A percentile compares a stretch with the other conserved stretches of the same genome.
These are phyloP conservation scores for Calocybe indica DNA, from an alignment of 768 basidiomycete species.

Conservation along the genomic window DNA sequence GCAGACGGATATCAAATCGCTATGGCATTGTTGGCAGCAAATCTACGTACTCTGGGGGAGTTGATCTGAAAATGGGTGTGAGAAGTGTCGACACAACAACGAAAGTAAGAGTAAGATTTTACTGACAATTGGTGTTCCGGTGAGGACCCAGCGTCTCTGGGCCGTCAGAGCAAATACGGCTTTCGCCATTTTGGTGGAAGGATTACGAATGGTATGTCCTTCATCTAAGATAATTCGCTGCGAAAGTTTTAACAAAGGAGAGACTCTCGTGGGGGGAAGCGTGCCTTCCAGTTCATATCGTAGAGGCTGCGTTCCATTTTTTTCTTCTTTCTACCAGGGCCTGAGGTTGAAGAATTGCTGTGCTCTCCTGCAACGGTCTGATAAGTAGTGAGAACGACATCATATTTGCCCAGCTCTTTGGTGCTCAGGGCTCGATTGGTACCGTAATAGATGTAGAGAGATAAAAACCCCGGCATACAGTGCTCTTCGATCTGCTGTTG, in stretches of 20 bases:
- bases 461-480: slow-evolving; percentile 45
- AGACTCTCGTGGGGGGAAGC: slow-evolving; percentile 3
- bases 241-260: background rate
- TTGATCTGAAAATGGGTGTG: slow-evolving; percentile 50
- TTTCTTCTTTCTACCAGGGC: slow-evolving; percentile 51
- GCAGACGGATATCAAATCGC: background rate
- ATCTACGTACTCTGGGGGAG: slow-evolving; percentile 51
- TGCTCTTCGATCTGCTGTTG: slow-evolving; percentile 81
- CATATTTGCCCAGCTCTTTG: slow-evolving; percentile 56
- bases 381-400: slow-evolving; percentile 83
- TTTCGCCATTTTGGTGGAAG: slow-evolving; percentile 77
- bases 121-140: slow-evolving; percentile 87
- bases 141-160: slow-evolving; percentile 74
- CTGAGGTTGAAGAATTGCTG: slow-evolving; percentile 21
- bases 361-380: slow-evolving; percentile 62
- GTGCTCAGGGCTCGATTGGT: slow-evolving; percentile 52
- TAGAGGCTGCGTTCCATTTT: slow-evolving; percentile 56
- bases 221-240: slow-evolving; percentile 84
- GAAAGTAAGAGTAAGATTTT: background rate
- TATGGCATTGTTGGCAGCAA: background rate
- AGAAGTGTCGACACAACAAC: background rate
- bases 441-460: slow-evolving; percentile 67
- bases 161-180: slow-evolving; percentile 59
- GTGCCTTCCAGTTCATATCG: slow-evolving; percentile 76
- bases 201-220: slow-evolving; percentile 83